Evolutionary conservation across 352 stramenopile species (phyloP).

Genomic region (Globisporangium barbulae): DNA sequence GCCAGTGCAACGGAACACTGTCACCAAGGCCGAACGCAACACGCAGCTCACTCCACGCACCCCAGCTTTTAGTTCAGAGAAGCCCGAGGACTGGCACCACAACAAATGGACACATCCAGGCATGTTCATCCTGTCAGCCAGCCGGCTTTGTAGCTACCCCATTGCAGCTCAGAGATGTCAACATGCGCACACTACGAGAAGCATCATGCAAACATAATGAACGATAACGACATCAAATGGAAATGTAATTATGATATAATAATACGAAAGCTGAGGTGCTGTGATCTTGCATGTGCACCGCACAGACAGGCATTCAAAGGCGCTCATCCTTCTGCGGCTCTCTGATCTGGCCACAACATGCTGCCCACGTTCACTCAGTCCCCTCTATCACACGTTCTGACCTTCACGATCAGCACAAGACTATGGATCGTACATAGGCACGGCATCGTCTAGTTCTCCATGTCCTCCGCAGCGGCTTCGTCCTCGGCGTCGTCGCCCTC

Average conservation of each 20-base stretch:
- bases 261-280: slow-evolving; percentile 9
- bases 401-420: background rate
- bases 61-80: background rate
- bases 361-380: background rate
- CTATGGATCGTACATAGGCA: too few relatives aligned
- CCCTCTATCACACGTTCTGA: slow-evolving; percentile 6
- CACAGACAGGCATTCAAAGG: background rate
- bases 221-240: slow-evolving; percentile 7
- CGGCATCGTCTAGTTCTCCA: slow-evolving; percentile 40
- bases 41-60: background rate
- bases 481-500: slow-evolving; percentile 34
- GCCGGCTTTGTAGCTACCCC: background rate
- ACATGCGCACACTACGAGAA: background rate
- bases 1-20: slow-evolving; percentile 7
- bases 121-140: background rate
- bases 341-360: background rate
- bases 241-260: slow-evolving; percentile 20
- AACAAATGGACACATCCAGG: background rate
- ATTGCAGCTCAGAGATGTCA: background rate
- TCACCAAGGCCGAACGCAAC: slow-evolving; percentile 5
- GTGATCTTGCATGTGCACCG: background rate
- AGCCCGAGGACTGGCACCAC: background rate
- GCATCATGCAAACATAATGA: background rate
- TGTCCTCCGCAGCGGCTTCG: slow-evolving; percentile 24
- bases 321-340: background rate